Evolutionary conservation across 2,329 filamentous ascomycete genomes (phyloP).

Genomic region (Fusarium pininemorale): DNA sequence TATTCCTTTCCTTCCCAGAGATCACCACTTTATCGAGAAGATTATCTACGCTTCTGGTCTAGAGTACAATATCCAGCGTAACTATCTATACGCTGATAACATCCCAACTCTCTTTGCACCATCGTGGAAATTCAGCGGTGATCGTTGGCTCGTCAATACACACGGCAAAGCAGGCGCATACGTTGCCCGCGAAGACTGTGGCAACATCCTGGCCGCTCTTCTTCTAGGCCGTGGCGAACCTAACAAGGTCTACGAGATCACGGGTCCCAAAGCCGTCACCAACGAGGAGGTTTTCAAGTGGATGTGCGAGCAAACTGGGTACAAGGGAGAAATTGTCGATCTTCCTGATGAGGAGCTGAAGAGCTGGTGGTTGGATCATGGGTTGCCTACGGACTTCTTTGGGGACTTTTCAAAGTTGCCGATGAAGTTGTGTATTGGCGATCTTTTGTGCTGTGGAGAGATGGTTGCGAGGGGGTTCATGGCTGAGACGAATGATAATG

Average conservation of each 20-base stretch:
- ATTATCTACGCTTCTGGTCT: constrained; percentile 36
- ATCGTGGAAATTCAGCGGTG: constrained; percentile 37
- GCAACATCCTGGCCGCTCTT: constrained; percentile 31
- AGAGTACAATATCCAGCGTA: constrained; percentile 37
- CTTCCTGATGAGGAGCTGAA: constrained; percentile 37
- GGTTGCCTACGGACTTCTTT: constrained; percentile 32
- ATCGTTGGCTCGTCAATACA: constrained; percentile 35
- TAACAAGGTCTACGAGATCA: constrained; percentile 38
- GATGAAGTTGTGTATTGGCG: constrained; percentile 40
- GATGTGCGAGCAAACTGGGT: constrained; percentile 34
- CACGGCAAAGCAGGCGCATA: constrained; percentile 37
- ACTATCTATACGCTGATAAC: constrained; percentile 39
- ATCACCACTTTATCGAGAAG: constrained; percentile 38
- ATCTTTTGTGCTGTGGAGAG: constrained; percentile 38
- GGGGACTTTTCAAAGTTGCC: constrained; percentile 39
- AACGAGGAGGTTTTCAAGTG: constrained; percentile 36
- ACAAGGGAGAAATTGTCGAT: constrained; percentile 32
- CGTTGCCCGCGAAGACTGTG: constrained; percentile 36
- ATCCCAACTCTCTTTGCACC: constrained; percentile 35
- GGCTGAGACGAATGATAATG: constrained; percentile 31
- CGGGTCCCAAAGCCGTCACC: constrained; percentile 31
- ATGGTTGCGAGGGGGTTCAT: constrained; percentile 36
- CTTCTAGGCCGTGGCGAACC: constrained; percentile 32
- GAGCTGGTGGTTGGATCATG: constrained; percentile 35
- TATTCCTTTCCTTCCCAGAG: constrained; percentile 38